Percentiles rank a stretch among this genome's conserved stretches.
phyloP scores from a whole-genome alignment of 139 green algal genomes.

The Eudorina sp. region DNA sequence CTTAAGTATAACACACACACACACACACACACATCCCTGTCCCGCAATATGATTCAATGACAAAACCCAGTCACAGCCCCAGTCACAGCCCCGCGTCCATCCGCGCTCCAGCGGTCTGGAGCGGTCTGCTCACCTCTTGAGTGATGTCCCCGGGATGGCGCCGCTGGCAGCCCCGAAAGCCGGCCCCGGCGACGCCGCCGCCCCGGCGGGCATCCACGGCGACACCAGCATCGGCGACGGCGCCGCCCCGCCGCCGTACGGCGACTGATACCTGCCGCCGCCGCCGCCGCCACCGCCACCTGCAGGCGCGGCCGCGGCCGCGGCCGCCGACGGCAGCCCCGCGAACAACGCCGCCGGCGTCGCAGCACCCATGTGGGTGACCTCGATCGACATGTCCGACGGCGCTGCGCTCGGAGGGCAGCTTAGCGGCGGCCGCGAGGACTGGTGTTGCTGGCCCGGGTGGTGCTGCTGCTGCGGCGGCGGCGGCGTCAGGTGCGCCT shows the following conservation, averaged over 20 bases:
- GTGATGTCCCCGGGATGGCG: not conserved
- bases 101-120: no score
- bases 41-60: no score
- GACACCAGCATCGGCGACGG: not conserved
- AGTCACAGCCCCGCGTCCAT: no score
- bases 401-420: not conserved
- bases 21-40: no score
- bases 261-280: not conserved
- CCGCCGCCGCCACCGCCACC: not conserved
- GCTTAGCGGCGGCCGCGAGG: not conserved
- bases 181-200: constrained; percentile 11
- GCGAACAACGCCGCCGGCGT: not conserved
- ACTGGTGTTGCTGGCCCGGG: not conserved
- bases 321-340: no score
- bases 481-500: not conserved
- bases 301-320: not conserved
- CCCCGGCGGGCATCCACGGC: not conserved
- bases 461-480: not conserved
- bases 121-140: constrained; percentile 42
- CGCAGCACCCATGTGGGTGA: not conserved
- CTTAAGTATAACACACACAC: no score
- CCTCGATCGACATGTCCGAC: constrained; percentile 3
- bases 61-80: no score
- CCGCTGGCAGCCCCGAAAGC: not conserved
- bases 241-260: not conserved